Percentiles rank a stretch among this genome's conserved stretches.
phyloP scores from a whole-genome alignment of 192 early-diverging fungal genomes.

The Rhizoclosmatium sp. region DNA sequence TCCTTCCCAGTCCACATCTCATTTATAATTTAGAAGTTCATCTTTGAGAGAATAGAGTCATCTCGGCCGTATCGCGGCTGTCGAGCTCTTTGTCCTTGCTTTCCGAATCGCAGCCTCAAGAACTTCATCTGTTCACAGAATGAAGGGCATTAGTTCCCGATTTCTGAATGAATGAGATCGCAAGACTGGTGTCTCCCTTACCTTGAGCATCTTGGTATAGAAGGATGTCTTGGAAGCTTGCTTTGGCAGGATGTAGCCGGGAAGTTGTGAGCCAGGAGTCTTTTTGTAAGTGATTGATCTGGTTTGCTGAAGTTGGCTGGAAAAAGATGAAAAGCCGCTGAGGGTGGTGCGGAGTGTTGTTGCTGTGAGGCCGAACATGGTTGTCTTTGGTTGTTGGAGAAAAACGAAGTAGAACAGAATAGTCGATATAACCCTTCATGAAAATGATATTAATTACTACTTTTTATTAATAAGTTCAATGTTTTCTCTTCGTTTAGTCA shows the following conservation, averaged over 20 bases:
- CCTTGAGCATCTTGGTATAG: constrained; percentile 56
- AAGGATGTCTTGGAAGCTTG: constrained; percentile 42
- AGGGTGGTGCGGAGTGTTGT: not conserved
- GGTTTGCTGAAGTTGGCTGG: constrained; percentile 17
- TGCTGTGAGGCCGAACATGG: not conserved
- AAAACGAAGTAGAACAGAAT: too few relatives aligned
- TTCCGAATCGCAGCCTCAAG: constrained; percentile 54
- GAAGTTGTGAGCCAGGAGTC: constrained; percentile 33
- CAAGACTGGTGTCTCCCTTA: not conserved
- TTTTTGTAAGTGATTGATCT: constrained; percentile 33
- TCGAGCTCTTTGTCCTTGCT: constrained; percentile 49
- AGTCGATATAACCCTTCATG: too few relatives aligned
- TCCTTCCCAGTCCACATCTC: too few relatives aligned
- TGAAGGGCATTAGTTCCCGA: not conserved
- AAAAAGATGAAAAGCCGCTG: not conserved
- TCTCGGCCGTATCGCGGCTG: constrained; percentile 55
- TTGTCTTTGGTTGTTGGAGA: too few relatives aligned
- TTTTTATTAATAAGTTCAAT: too few relatives aligned
- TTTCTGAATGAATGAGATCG: not conserved
- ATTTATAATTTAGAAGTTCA: constrained; percentile 40
- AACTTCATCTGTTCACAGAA: constrained; percentile 58
- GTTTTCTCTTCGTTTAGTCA: too few relatives aligned
- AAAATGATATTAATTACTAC: too few relatives aligned
- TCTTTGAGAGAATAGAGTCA: constrained; percentile 57
- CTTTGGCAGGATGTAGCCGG: constrained; percentile 55